Percentiles rank a stretch among this genome's conserved stretches.
These are phyloP conservation scores for Torulaspora gathmanii DNA, from an alignment of 805 yeast species.

Conservation along the genomic window DNA sequence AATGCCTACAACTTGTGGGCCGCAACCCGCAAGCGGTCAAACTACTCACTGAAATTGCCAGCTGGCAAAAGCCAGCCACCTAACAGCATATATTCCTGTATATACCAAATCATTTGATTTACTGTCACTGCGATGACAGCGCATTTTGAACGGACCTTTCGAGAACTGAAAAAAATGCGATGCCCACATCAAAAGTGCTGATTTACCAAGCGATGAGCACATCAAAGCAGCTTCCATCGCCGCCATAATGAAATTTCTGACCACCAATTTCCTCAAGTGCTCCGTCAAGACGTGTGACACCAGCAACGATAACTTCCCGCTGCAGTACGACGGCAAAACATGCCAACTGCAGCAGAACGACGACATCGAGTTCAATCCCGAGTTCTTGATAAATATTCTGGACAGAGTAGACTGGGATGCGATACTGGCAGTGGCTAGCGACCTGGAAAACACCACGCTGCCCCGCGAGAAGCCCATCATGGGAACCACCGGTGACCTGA, in stretches of 20 bases:
- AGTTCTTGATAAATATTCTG: conserved; percentile 68
- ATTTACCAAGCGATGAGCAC: not conserved
- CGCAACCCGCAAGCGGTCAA: conserved; percentile 15
- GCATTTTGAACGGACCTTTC: not conserved
- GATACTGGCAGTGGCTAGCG: conserved; percentile 66
- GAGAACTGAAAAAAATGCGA: conserved; percentile 4
- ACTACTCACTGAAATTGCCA: conserved; percentile 16
- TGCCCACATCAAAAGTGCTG: not conserved
- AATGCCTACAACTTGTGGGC: conserved; percentile 18
- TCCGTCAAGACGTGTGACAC: conserved; percentile 78
- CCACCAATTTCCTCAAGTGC: conserved; percentile 95
- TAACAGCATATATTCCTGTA: conserved; percentile 3
- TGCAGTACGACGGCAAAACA: conserved; percentile 49
- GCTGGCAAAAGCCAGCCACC: conserved; percentile 8
- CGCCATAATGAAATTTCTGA: conserved; percentile 74
- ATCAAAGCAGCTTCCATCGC: not conserved
- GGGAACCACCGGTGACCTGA: conserved; percentile 33
- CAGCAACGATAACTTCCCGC: conserved; percentile 74
- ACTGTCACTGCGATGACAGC: not conserved
- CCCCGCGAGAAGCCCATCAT: conserved; percentile 60
- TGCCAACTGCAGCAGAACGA: conserved; percentile 73
- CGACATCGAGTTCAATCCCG: conserved; percentile 71
- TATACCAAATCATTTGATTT: not conserved
- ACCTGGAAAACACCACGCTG: conserved; percentile 58
- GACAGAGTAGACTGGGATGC: conserved; percentile 90